Base-by-base conservation (phyloP, 495 filamentous ascomycete genomes). In the Penicillium steckii region DNA sequence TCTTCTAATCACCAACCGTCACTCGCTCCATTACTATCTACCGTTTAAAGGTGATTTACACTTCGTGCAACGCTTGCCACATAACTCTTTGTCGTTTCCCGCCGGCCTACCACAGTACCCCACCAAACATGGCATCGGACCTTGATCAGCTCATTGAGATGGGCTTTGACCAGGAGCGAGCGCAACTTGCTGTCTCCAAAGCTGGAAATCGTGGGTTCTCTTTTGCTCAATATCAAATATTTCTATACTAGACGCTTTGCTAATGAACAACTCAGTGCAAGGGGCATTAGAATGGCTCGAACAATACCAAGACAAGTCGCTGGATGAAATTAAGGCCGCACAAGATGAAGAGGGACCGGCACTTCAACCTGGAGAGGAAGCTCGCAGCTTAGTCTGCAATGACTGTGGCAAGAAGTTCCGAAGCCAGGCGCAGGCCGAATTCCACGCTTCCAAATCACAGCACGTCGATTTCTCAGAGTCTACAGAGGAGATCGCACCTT, bases 401-500 rank as follows among this genome's bases (percentile, higher is more conserved):
- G 92, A 96, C 35, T 99, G 94, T 61, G 86, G 86, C 43, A 95
- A 95, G 75, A 89, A 86, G 63, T 94, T 99, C 72, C 79, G 90
- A 47, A 88, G 81, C 70, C 77, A 82, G 43, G 85, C 81, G 12
- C 83, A 88, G 58, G 95, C 91, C 5, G 85, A 95, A 56, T 96
- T 90, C 64, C 94, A 99, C 69, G 95, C 91, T 26, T 81, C 80
- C 48, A 95, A 93, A 70, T 89, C 89, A 4, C 84, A 87, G 41
- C 94, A 99, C 70, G 78, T 80, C n/a, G 86, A 97, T 62, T 99
- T 99, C 65, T 81, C 87, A 12, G 90, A 99, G 67, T 96, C 91
- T 0, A 92, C 87, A 2, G 93, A 96, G 56, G 90, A 94, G 60
- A 83, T 97, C 48, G 85, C 87, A 2, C 90, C 93, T 1, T 77